Conservation (phyloP, 2,329 filamentous ascomycete genomes). For the Periconia macrospinosa region DNA sequence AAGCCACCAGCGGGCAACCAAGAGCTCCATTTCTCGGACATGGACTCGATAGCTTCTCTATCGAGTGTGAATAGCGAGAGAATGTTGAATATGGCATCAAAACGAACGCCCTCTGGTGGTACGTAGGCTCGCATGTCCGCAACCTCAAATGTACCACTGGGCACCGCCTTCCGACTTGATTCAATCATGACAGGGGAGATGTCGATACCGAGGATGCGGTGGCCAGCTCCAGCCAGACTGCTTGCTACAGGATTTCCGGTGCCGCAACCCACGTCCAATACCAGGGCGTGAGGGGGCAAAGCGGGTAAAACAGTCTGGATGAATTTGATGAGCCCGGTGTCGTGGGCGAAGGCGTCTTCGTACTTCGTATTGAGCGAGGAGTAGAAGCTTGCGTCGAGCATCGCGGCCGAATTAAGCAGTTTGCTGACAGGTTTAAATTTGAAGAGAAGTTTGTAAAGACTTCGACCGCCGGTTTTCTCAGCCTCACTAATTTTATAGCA, state of each 20-base stretch:
- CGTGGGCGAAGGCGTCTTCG: conserved; percentile 8
- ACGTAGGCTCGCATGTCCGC: conserved; percentile 6
- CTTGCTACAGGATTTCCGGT: conserved; percentile 6
- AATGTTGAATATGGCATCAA: conserved; percentile 2
- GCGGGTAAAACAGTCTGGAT: neutral
- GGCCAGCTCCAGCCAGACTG: conserved; percentile 3
- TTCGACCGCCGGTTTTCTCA: too few species aligned
- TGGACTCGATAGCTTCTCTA: neutral
- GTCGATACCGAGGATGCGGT: conserved; percentile 5
- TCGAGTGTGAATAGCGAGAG: conserved; percentile 2
- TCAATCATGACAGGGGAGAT: conserved; percentile 7
- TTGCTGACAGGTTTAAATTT: too few species aligned
- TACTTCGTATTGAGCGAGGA: conserved; percentile 2
- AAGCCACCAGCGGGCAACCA: conserved; percentile 1
- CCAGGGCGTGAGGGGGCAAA: neutral
- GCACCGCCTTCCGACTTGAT: conserved; percentile 3
- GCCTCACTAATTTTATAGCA: too few species aligned
- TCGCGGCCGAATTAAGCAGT: neutral
- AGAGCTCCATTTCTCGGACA: conserved; percentile 2
- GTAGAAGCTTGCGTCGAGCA: conserved; percentile 3
- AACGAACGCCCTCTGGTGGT: neutral
- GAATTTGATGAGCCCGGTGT: conserved; percentile 7
- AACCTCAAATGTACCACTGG: conserved; percentile 4
- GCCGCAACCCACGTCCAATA: conserved; percentile 7
- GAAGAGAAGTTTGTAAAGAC: too few species aligned